phyloP scores from a whole-genome alignment of 208 protist species.

The Trypanosoma lewisi region DNA sequence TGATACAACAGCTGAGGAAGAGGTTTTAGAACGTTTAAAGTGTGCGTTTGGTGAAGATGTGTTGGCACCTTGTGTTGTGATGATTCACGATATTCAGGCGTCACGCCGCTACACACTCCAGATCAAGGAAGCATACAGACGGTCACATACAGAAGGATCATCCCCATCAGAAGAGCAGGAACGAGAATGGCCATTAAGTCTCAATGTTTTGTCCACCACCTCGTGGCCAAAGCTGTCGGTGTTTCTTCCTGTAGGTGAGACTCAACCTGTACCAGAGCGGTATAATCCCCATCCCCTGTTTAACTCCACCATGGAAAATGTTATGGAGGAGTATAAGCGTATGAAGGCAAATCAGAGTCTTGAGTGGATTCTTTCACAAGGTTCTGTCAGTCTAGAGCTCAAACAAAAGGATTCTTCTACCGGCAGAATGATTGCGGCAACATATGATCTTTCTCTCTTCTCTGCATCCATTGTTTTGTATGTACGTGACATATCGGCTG shows the following conservation, averaged over 20 bases:
- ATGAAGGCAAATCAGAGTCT: conserved; percentile 67
- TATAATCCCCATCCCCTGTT: conserved; percentile 65
- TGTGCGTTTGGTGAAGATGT: conserved; percentile 79
- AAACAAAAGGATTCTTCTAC: conserved; percentile 44
- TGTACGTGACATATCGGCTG: conserved; percentile 43
- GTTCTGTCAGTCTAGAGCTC: conserved; percentile 61
- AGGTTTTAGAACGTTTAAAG: conserved; percentile 85
- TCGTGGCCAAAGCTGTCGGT: conserved; percentile 59
- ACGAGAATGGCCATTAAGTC: conserved; percentile 32
- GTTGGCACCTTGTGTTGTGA: conserved; percentile 71
- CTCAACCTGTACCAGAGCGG: conserved; percentile 31
- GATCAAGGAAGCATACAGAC: conserved; percentile 34
- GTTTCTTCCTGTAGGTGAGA: conserved; percentile 26
- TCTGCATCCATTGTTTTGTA: conserved; percentile 71
- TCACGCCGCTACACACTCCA: conserved; percentile 72
- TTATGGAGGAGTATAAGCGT: conserved; percentile 55
- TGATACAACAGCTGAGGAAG: conserved; percentile 76
- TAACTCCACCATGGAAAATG: conserved; percentile 44
- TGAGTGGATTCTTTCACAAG: conserved; percentile 62
- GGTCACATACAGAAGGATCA: neutral
- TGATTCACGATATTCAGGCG: conserved; percentile 81
- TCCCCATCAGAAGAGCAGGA: neutral
- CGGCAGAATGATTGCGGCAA: conserved; percentile 26
- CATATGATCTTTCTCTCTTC: conserved; percentile 64
- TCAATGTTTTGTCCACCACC: conserved; percentile 71